A percentile compares a stretch with the other conserved stretches of the same genome.
phyloP scores from a whole-genome alignment of 1,139 yeast genomes.

The Blastobotrys arbuscula region DNA sequence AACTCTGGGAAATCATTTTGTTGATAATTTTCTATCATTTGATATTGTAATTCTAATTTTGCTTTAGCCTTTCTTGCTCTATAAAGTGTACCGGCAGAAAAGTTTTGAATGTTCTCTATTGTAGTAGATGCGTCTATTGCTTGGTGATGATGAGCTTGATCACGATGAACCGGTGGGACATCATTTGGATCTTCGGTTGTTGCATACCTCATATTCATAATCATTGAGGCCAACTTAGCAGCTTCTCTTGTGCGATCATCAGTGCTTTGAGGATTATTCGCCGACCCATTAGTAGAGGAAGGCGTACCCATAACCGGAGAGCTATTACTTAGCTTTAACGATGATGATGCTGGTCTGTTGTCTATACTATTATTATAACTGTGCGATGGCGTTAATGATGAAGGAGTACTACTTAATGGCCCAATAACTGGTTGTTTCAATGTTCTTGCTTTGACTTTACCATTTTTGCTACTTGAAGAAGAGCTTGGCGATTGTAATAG shows the following conservation, averaged over 20 bases:
- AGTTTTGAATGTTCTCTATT: neutral
- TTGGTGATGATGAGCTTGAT: constrained; percentile 1
- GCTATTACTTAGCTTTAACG: no score
- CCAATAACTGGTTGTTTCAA: neutral
- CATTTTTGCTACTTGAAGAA: neutral
- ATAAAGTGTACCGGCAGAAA: constrained; percentile 36
- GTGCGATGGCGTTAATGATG: neutral
- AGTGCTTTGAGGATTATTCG: no score
- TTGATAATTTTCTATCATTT: constrained; percentile 41
- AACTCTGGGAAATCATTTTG: constrained; percentile 11
- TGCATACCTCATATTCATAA: constrained; percentile 23
- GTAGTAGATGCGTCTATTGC: neutral
- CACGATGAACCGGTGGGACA: neutral
- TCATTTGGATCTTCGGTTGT: constrained; percentile 13
- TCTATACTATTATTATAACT: neutral
- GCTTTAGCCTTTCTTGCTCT: constrained; percentile 52
- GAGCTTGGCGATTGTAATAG: neutral
- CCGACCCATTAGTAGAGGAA: no score
- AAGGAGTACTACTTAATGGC: neutral
- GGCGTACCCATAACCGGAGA: no score
- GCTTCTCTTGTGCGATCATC: constrained; percentile 19
- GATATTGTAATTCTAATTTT: constrained; percentile 48
- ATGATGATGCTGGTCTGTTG: no score
- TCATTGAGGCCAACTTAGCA: constrained; percentile 22
- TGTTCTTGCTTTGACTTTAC: neutral